Evolutionary conservation across 1,139 yeast species (phyloP).

Genomic region (Magnusiomyces clavatus): DNA sequence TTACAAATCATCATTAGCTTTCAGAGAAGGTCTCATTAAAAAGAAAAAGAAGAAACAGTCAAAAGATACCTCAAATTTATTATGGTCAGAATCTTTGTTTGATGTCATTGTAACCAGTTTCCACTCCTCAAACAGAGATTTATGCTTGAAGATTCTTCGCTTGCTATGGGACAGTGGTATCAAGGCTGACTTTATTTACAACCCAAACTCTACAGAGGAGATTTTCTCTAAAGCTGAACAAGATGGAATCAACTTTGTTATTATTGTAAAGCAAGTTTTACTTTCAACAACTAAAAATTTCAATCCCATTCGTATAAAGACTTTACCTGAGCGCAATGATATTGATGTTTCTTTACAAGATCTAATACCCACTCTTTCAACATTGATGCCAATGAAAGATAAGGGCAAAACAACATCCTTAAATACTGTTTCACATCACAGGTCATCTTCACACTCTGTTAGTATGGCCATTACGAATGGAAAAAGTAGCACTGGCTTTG

Average conservation of each 20-base stretch:
- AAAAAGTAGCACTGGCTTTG: too few species aligned
- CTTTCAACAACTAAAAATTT: constrained; percentile 38
- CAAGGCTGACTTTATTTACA: constrained; percentile 58
- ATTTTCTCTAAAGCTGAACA: constrained; percentile 52
- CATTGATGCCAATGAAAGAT: constrained; percentile 32
- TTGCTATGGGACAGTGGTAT: constrained; percentile 65
- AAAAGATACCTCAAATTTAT: too few species aligned
- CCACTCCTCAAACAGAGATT: constrained; percentile 52
- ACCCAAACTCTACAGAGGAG: constrained; percentile 54
- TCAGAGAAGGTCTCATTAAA: constrained; percentile 19
- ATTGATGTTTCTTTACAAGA: constrained; percentile 66
- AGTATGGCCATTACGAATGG: too few species aligned
- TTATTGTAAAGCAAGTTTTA: constrained; percentile 48
- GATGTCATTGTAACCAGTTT: constrained; percentile 54
- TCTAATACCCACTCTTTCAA: constrained; percentile 42
- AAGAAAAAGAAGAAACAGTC: constrained; percentile 14
- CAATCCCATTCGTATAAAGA: constrained; percentile 68
- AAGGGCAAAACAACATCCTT: too few species aligned
- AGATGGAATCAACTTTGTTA: constrained; percentile 70
- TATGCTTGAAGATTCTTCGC: constrained; percentile 56
- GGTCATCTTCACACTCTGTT: too few species aligned
- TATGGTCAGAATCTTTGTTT: constrained; percentile 41
- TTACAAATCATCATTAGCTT: constrained; percentile 42
- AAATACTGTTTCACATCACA: too few species aligned
- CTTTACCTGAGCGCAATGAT: constrained; percentile 48